Base-by-base conservation (phyloP, 2,329 filamentous ascomycete species). In the Phyllosticta citrichinensis region DNA sequence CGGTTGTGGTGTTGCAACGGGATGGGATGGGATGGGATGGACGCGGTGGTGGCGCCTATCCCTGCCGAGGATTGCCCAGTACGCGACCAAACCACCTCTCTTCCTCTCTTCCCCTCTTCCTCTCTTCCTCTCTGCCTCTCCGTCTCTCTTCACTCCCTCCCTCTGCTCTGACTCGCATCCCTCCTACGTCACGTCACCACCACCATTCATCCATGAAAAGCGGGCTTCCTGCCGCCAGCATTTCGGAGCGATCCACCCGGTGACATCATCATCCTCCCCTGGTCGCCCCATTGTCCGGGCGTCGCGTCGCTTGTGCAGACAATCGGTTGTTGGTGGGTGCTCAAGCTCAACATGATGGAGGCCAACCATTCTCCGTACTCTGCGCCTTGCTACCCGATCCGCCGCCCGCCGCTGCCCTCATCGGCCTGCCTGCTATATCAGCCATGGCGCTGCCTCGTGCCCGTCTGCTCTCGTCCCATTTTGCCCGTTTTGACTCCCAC, bases 201-300 rank as follows among this genome's bases (percentile, higher is more conserved):
- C 22, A n/a, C n/a, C n/a, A n/a, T n/a, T n/a, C n/a, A n/a, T n/a
- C n/a, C n/a, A 22, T 22, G 22, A 53, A 35, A 55, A 55, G 54
- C 24, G 24, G 54, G 54, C 54, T 27, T 35, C 54, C 27, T 27
- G 24, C 33, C 59, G 57, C 60, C 47, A 54, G 50, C 53, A 30
- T 35, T 62, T 22, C 27, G 27, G 27, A 33, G 52, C 56, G 50
- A 56, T 55, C 60, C 57, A 55, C 60, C 50, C 60, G 12, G 9
- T 62, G 60, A 62, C 60, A 55, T 62, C 60, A 62, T n/a, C n/a
- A n/a, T n/a, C 55, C 50, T 52, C 54, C 50, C 55, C 40, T 40
- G 47, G 59, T 57, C 30, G 55, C 50, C 50, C 33, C 55, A n/a
- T 22, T 14, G 53, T 50, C 27, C 27, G 6, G 27, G 2, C 27